phyloP scores from a whole-genome alignment of 176 grass and related monocot genomes.

The Stipa capillata region DNA sequence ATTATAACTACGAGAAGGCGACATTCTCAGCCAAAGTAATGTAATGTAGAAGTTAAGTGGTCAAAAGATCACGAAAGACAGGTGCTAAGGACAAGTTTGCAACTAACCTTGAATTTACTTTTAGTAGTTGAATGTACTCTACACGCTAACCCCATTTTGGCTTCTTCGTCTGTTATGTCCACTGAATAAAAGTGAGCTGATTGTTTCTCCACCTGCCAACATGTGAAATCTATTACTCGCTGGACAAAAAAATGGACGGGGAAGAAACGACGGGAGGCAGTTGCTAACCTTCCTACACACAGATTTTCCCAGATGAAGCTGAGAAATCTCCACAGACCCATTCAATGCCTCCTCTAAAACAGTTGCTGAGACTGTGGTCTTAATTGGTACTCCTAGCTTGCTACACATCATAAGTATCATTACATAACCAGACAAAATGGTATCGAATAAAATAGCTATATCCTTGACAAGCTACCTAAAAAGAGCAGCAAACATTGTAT shows the following conservation, averaged over 20 bases:
- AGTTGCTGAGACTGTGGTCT: slow-evolving; percentile 96
- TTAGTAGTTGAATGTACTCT: slow-evolving; percentile 79
- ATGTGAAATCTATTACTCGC: slow-evolving; percentile 12
- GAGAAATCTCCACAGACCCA: slow-evolving; percentile 56
- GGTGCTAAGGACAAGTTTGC: slow-evolving; percentile 8
- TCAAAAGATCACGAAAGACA: background rate
- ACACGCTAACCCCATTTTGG: slow-evolving; percentile 74
- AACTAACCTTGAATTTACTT: slow-evolving; percentile 98
- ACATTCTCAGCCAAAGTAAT: background rate
- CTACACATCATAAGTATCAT: slow-evolving; percentile 33
- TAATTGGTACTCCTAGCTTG: slow-evolving; percentile 97
- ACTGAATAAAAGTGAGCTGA: slow-evolving; percentile 96
- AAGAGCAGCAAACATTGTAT: slow-evolving; percentile 95
- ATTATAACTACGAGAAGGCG: background rate
- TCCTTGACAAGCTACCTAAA: slow-evolving; percentile 63
- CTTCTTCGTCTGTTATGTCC: slow-evolving; percentile 81
- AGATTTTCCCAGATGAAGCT: slow-evolving; percentile 53
- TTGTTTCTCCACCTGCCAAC: slow-evolving; percentile 92
- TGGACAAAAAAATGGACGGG: background rate
- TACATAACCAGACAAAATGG: slow-evolving; percentile 10
- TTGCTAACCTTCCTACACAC: slow-evolving; percentile 62
- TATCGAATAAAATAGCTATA: background rate
- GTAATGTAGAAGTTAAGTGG: slow-evolving; percentile 15
- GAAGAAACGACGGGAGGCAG: slow-evolving; percentile 9
- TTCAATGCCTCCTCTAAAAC: slow-evolving; percentile 92